phyloP scores from a whole-genome alignment of 2,329 filamentous ascomycete species.

The Pseudocercospora macadamiae region DNA sequence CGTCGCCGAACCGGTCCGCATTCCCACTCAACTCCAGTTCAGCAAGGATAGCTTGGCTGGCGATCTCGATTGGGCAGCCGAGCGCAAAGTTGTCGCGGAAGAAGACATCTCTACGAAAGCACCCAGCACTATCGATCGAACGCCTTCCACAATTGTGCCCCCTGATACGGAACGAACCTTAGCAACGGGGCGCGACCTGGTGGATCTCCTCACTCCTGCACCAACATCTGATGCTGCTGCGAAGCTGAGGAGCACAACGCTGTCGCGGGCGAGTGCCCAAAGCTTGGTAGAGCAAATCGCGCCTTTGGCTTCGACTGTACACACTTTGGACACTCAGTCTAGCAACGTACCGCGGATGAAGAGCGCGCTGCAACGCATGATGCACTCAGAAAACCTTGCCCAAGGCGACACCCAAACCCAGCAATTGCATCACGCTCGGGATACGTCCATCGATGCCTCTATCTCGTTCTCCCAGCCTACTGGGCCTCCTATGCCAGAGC shows the following conservation, averaged over 20 bases:
- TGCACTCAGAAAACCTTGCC: constrained; percentile 34
- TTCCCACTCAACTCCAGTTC: constrained; percentile 19
- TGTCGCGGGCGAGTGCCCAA: not conserved
- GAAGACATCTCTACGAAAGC: not conserved
- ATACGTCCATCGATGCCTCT: not conserved
- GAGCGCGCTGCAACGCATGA: constrained; percentile 29
- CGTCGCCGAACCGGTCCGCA: constrained; percentile 9
- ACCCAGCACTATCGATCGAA: constrained; percentile 10
- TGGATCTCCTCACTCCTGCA: constrained; percentile 15
- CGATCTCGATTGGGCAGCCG: too few relatives aligned
- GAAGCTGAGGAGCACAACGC: not conserved
- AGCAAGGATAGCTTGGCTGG: too few relatives aligned
- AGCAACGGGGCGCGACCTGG: too few relatives aligned
- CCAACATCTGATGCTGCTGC: constrained; percentile 7
- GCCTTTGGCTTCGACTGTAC: not conserved
- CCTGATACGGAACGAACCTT: not conserved
- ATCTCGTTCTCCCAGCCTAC: too few relatives aligned
- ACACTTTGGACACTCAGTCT: constrained; percentile 28
- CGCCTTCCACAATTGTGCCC: constrained; percentile 12
- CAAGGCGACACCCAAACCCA: constrained; percentile 40
- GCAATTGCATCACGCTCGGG: not conserved
- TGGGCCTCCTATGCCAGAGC: not conserved
- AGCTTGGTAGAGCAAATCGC: not conserved
- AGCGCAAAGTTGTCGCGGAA: too few relatives aligned
- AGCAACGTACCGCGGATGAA: constrained; percentile 31